A percentile compares a stretch with the other conserved stretches of the same genome.
Conservation (phyloP, 2,329 filamentous ascomycete species). For the Colletotrichum phormii region DNA sequence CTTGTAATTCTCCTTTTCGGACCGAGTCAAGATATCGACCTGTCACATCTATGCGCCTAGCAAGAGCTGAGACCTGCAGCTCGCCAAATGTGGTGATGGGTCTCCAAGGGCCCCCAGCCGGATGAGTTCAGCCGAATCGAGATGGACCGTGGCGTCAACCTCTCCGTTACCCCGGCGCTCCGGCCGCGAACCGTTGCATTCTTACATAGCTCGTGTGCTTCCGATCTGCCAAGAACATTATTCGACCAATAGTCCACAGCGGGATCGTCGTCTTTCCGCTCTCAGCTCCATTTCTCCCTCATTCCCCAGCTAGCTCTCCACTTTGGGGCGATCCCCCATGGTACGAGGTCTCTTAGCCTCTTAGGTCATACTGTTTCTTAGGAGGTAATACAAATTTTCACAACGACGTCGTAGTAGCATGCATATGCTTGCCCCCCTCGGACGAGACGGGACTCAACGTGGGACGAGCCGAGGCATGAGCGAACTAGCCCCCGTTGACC, state of each 20-base stretch:
- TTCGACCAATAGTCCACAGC: background rate
- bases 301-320: background rate
- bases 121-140: background rate
- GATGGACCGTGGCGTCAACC: background rate
- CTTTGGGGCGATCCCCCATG: background rate
- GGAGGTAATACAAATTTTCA: background rate
- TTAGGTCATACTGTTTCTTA: background rate
- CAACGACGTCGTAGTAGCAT: background rate
- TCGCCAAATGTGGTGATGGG: background rate
- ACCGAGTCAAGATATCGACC: background rate
- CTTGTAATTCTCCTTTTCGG: background rate
- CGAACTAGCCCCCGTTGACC: background rate
- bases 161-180: background rate
- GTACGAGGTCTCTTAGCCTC: background rate
- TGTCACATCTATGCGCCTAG: background rate
- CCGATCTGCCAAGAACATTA: background rate
- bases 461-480: background rate
- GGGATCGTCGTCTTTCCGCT: background rate
- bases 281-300: background rate
- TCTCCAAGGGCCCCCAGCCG: background rate
- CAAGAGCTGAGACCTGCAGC: background rate
- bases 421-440: background rate
- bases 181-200: background rate
- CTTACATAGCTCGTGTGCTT: background rate
- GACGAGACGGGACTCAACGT: background rate